These are phyloP conservation scores for Flaveria ramosissima DNA, from an alignment of 129 eudicot species.

Conservation along the genomic window DNA sequence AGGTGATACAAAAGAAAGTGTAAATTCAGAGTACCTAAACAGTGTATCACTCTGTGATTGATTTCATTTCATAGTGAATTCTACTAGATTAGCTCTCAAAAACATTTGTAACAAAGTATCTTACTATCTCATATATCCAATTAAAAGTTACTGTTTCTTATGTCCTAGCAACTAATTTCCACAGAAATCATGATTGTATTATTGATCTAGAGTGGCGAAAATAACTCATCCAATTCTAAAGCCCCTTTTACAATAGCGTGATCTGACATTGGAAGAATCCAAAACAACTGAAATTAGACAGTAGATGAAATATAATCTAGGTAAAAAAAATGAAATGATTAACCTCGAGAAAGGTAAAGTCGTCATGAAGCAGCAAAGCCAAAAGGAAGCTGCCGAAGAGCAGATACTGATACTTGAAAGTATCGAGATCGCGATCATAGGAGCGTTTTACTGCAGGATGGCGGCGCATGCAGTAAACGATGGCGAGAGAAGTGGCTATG, in stretches of 20 bases:
- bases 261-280: background rate
- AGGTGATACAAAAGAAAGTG: too few species aligned
- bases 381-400: conserved; percentile 48
- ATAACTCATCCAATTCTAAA: background rate
- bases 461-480: conserved; percentile 78
- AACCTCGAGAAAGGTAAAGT: conserved; percentile 77
- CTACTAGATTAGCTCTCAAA: background rate
- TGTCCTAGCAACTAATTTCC: too few species aligned
- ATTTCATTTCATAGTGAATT: too few species aligned
- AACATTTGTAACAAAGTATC: background rate
- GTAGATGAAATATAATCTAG: background rate
- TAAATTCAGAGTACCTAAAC: too few species aligned
- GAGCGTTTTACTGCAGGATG: conserved; percentile 64
- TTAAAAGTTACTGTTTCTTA: too few species aligned
- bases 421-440: conserved; percentile 74
- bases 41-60: too few species aligned
- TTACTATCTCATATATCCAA: too few species aligned
- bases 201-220: too few species aligned
- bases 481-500: conserved; percentile 59
- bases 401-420: conserved; percentile 64
- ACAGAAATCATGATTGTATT: too few species aligned
- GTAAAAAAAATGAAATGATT: conserved; percentile 1
- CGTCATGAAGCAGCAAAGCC: conserved; percentile 67
- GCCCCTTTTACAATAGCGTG: background rate
- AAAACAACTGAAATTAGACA: background rate